These are phyloP conservation scores for Cicer judaicum DNA, from an alignment of 306 rosid genomes.

Conservation along the genomic window DNA sequence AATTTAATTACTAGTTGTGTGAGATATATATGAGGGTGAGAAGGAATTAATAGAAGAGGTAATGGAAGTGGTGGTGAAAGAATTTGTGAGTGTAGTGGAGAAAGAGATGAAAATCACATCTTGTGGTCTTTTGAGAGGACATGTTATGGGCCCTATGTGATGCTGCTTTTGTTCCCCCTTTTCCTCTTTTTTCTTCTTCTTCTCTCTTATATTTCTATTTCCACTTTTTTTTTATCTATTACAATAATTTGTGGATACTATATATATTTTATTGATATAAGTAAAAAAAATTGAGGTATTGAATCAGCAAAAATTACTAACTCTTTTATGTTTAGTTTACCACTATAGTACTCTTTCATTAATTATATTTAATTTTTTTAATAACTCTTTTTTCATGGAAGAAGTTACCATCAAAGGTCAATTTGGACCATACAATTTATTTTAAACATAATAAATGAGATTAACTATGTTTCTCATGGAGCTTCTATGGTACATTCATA, in stretches of 20 bases:
- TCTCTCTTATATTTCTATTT: conserved; percentile 37
- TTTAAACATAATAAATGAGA: too few species aligned
- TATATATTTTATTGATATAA: too few species aligned
- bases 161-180: conserved; percentile 66
- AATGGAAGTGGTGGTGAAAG: conserved; percentile 12
- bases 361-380: too few species aligned
- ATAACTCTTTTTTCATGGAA: too few species aligned
- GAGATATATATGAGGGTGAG: not conserved
- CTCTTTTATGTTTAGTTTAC: too few species aligned
- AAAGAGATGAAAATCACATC: conserved; percentile 85
- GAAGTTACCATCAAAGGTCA: too few species aligned
- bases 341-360: too few species aligned
- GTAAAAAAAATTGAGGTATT: too few species aligned
- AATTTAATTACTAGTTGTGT: not conserved
- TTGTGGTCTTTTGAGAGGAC: conserved; percentile 80
- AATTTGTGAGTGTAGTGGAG: conserved; percentile 62
- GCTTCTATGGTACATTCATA: too few species aligned
- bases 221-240: conserved; percentile 25
- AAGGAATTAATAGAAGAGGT: conserved; percentile 6
- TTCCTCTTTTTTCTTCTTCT: not conserved
- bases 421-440: too few species aligned
- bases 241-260: conserved; percentile 24
- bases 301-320: too few species aligned
- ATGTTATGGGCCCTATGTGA: conserved; percentile 65
- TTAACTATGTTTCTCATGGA: too few species aligned